Conservation (phyloP, 2,329 filamentous ascomycete genomes). For the Rhinocladiella similis region DNA sequence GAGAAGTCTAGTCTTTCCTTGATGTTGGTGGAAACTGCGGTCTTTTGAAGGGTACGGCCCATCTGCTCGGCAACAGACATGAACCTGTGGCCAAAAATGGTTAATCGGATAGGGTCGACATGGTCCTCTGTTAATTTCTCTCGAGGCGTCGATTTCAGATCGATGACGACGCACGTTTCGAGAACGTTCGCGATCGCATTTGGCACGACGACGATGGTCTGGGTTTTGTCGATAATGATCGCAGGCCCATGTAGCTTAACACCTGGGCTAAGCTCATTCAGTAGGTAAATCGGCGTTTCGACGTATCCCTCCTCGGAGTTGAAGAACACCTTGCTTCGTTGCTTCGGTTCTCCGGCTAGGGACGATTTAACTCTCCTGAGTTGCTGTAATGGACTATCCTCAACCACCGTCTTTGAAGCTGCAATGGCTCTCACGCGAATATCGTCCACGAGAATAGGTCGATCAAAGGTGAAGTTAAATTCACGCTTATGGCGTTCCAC, state of each 20-base stretch:
- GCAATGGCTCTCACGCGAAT: slow-evolving; percentile 77
- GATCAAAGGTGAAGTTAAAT: slow-evolving; percentile 85
- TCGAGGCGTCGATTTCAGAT: slow-evolving; percentile 58
- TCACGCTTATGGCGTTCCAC: slow-evolving; percentile 84
- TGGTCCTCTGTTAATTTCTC: slow-evolving; percentile 47
- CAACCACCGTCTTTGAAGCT: slow-evolving; percentile 54
- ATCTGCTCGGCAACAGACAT: slow-evolving; percentile 87
- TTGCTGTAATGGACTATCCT: slow-evolving; percentile 66
- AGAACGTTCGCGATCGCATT: slow-evolving; percentile 39
- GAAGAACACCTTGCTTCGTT: slow-evolving; percentile 35
- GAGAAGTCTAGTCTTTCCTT: slow-evolving; percentile 80
- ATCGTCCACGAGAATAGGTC: slow-evolving; percentile 86
- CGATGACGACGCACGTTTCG: slow-evolving; percentile 41
- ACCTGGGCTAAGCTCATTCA: slow-evolving; percentile 36
- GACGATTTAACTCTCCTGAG: slow-evolving; percentile 3
- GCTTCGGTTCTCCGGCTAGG: background rate
- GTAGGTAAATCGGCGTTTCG: slow-evolving; percentile 39
- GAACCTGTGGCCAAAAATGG: slow-evolving; percentile 78
- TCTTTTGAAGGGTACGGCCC: slow-evolving; percentile 77
- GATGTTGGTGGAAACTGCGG: slow-evolving; percentile 76
- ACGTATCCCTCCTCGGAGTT: slow-evolving; percentile 31
- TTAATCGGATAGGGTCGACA: slow-evolving; percentile 74
- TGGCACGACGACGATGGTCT: slow-evolving; percentile 48
- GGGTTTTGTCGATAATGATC: slow-evolving; percentile 42
- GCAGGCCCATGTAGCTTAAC: slow-evolving; percentile 34